Base-by-base conservation (phyloP, 768 basidiomycete species). In the Melanogaster broomeanus region DNA sequence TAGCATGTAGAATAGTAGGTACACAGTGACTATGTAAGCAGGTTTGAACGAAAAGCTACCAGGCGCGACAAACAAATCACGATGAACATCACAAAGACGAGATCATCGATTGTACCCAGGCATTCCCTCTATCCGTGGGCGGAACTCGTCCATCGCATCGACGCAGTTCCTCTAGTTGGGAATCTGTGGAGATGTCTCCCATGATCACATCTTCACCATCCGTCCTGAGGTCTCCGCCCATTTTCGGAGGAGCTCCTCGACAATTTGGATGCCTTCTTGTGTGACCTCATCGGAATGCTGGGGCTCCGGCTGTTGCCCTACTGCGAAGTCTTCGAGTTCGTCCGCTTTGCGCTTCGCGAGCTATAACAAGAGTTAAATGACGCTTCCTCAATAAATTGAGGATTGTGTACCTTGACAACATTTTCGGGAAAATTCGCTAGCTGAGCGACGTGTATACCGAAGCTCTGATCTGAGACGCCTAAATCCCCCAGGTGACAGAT, bases 361-460 rank as follows among this genome's bases (percentile, higher is more conserved):
- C 92, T 93, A 63, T 19, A 45, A 53, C 21, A 24, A 10, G 4
- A 30, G 34, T 37, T 41, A 43, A 34, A 45, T 4, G 21, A 49
- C 3, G 1, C 22, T 7, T 44, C 16, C 27, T 31, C 9, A 15
- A 31, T 18, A 15, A 30, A 19, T 11, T 1, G 0, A 28, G 27
- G 2, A 15, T 30, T 3, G 55, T 76, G 51, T 43, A 90, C 88
- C 77, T 88, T 91, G 53, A 98, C 82, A 11, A 98, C 95, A 57
- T 85, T 88, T 53, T 95, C 90, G 0, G 97, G 97, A 71, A 99
- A 99, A 69, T 98, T 95, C 4, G 96, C 96, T n/a, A 98, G 76
- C 65, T 93, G 81, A 0, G 97, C 97, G 15, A 99, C 97, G 60
- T 98, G 94, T 25, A 99, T 98, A 70, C 96, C 97, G 63, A 98